Conservation (phyloP, 371 early-diverging fungal species). For the Furculomyces boomerangus region DNA sequence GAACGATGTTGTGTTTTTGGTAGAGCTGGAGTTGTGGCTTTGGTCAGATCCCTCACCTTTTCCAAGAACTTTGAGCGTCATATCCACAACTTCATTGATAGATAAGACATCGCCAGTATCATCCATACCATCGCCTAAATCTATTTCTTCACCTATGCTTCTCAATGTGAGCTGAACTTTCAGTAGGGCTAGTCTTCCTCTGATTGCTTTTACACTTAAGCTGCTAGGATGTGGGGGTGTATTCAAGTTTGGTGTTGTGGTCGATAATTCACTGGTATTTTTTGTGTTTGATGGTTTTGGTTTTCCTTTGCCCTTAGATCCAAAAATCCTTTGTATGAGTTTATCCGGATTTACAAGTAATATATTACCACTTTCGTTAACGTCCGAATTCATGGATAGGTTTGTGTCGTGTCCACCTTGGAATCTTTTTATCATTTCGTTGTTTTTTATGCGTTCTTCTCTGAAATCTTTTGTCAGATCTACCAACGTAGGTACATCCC, state of each 20-base stretch:
- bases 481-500: conserved; percentile 42
- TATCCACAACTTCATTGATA: conserved; percentile 19
- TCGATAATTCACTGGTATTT: not conserved
- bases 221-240: not conserved
- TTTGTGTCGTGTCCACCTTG: conserved; percentile 5
- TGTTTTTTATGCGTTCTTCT: conserved; percentile 36
- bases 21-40: not conserved
- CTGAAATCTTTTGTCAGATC: conserved; percentile 49
- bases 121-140: conserved; percentile 6
- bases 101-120: conserved; percentile 19
- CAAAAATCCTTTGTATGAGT: not conserved
- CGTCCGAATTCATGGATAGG: not conserved
- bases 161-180: not conserved
- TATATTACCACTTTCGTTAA: not conserved
- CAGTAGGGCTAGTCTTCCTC: not conserved
- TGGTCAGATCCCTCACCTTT: not conserved
- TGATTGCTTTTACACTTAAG: not conserved
- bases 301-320: not conserved
- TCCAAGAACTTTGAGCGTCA: conserved; percentile 21
- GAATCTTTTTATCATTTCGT: conserved; percentile 15
- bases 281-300: not conserved
- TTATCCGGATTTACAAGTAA: not conserved
- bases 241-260: not conserved
- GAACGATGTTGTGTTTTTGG: not conserved
- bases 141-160: not conserved